A percentile compares a stretch with the other conserved stretches of the same genome.
Conservation (phyloP, 2,329 filamentous ascomycete species). For the Hansfordia pulvinata region DNA sequence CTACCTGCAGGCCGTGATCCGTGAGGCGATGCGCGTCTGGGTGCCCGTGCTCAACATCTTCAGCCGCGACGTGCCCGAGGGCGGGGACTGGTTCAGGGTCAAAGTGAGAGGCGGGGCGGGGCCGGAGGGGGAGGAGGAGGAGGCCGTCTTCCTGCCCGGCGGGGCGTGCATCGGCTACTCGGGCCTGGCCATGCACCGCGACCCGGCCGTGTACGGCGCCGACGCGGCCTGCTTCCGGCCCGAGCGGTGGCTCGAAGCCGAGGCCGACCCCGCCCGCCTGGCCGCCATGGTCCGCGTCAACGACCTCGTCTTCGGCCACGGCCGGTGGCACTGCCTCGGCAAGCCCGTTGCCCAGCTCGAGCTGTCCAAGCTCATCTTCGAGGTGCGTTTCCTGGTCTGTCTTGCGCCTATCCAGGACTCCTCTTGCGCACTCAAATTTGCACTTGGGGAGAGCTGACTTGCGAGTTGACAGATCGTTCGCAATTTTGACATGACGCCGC, state of each 20-base stretch:
- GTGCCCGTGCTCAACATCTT: slow-evolving; percentile 17
- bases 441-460: no score
- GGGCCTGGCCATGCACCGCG: slow-evolving; percentile 17
- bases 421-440: no score
- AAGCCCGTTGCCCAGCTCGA: slow-evolving; percentile 27
- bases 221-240: slow-evolving; percentile 26
- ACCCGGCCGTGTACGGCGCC: slow-evolving; percentile 16
- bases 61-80: slow-evolving; percentile 12
- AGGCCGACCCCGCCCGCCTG: slow-evolving; percentile 12
- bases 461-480: no score
- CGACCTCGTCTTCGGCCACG: slow-evolving; percentile 25
- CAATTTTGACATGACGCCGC: no score
- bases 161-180: slow-evolving; percentile 22
- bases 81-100: slow-evolving; percentile 16
- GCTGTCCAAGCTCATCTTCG: slow-evolving; percentile 25
- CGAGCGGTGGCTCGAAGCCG: slow-evolving; percentile 26
- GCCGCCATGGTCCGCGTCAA: slow-evolving; percentile 18
- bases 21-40: slow-evolving; percentile 22
- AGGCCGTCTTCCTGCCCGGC: slow-evolving; percentile 21
- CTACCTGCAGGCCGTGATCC: slow-evolving; percentile 22
- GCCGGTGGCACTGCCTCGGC: slow-evolving; percentile 24
- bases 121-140: no score
- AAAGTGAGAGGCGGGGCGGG: no score
- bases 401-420: no score
- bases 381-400: no score